Conservation (phyloP, 164 flowering plant genomes). For the Piper betle region DNA sequence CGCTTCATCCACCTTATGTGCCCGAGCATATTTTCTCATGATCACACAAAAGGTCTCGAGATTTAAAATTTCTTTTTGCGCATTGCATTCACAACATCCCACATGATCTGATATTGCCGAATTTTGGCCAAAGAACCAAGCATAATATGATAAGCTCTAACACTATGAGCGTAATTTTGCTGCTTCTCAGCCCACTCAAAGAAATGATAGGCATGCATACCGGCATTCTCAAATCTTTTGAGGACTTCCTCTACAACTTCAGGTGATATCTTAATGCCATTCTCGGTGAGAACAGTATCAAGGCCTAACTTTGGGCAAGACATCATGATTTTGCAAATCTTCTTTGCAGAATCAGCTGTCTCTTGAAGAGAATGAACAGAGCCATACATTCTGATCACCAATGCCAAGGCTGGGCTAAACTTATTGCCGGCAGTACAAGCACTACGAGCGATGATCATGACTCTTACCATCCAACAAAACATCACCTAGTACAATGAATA, state of each 20-base stretch:
- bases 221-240: constrained; percentile 64
- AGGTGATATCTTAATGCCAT: constrained; percentile 45
- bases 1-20: constrained; percentile 71
- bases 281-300: constrained; percentile 44
- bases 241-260: constrained; percentile 66
- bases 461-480: not conserved
- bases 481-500: too few species aligned
- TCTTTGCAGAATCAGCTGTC: constrained; percentile 17
- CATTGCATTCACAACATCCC: constrained; percentile 76
- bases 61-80: constrained; percentile 39
- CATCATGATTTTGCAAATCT: constrained; percentile 49
- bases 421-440: not conserved
- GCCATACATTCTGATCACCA: constrained; percentile 2
- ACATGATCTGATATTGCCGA: constrained; percentile 77
- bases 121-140: constrained; percentile 75
- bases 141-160: constrained; percentile 63
- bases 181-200: constrained; percentile 84
- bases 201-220: constrained; percentile 73
- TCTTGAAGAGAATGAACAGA: constrained; percentile 12
- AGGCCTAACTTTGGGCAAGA: constrained; percentile 51
- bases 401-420: not conserved
- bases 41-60: constrained; percentile 80
- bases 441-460: not conserved
- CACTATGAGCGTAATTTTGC: constrained; percentile 45
- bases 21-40: constrained; percentile 72